Percentiles rank a stretch among this genome's conserved stretches.
Conservation (phyloP, 768 basidiomycete species). For the Boletellus emodensis region DNA sequence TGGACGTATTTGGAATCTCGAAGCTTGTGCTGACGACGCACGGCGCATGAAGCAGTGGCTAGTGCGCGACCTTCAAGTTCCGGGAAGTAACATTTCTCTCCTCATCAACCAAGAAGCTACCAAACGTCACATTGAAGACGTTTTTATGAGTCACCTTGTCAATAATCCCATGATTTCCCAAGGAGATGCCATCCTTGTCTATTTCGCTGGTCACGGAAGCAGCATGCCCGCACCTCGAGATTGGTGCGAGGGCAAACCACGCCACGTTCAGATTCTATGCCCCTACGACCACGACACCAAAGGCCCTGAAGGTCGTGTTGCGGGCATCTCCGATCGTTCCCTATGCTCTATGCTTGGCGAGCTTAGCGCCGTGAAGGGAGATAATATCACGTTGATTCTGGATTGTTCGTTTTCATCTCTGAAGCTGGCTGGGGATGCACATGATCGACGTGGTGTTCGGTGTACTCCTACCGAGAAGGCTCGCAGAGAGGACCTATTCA, state of each 20-base stretch:
- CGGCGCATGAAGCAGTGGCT: slow-evolving; percentile 57
- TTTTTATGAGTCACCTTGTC: slow-evolving; percentile 57
- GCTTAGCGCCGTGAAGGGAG: slow-evolving; percentile 53
- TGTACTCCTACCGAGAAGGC: slow-evolving; percentile 61
- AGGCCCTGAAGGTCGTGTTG: slow-evolving; percentile 41
- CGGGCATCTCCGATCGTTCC: slow-evolving; percentile 67
- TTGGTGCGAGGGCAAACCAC: slow-evolving; percentile 49
- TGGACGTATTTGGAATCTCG: slow-evolving; percentile 59
- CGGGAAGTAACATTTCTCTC: slow-evolving; percentile 51
- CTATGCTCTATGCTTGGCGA: slow-evolving; percentile 58
- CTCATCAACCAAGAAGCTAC: slow-evolving; percentile 59
- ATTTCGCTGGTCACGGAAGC: slow-evolving; percentile 75
- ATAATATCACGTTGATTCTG: slow-evolving; percentile 66
- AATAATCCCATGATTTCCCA: slow-evolving; percentile 56
- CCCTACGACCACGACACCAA: slow-evolving; percentile 63
- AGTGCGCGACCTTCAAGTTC: slow-evolving; percentile 51
- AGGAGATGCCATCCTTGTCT: slow-evolving; percentile 64
- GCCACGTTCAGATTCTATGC: slow-evolving; percentile 55
- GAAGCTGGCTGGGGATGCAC: slow-evolving; percentile 35
- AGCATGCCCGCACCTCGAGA: slow-evolving; percentile 50
- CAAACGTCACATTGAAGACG: slow-evolving; percentile 56
- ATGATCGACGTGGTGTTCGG: slow-evolving; percentile 47
- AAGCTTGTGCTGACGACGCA: slow-evolving; percentile 63
- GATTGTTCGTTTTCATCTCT: slow-evolving; percentile 60
- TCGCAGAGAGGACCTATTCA: slow-evolving; percentile 49